Base-by-base conservation (phyloP, 1,284 basidiomycete genomes). In the Boletus semigastroideus region DNA sequence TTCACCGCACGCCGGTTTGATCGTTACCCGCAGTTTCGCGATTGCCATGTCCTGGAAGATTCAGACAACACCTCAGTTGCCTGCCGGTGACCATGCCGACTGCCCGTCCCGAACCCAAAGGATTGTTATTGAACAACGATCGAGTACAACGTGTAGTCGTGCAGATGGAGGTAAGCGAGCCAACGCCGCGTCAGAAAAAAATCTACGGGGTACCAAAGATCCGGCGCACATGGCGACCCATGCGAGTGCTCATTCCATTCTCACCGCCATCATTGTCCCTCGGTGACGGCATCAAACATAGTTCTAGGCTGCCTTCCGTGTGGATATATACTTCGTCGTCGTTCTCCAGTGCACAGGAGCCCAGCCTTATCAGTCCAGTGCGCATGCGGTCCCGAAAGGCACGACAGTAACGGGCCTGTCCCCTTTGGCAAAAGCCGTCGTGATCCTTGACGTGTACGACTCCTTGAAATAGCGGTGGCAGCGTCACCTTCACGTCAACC, bases 301-400 rank as follows among this genome's bases (percentile, higher is more conserved):
- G 36, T 31, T 57, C 41, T 10, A 61, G 54, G 25, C 48, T 63
- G 3, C 68, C 67, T 19, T 59, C 53, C 30, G 66, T 48, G 13
- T 70, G 64, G 46, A 68, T 65, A 12, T 51, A 53, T 2, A 69
- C 54, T 37, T 67, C 68, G 39, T 70, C 66, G 16, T 65, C 64
- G 22, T 61, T 44, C 20, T 70, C 65, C 28, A 48, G 43, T 22
- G 53, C 47, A 25, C 41, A 51, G 19, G 57, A 46, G n/a, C 56
- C 48, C 13, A 68, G 34, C 31, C 54, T 53, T 39, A 67, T 70
- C 0, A 58, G 42, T 7, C 62, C 65, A 27, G 51, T 30, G 2
- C 49, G 59, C 48, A 67, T 37, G 22, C 62, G 53, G 30, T 66
- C 48, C 25, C 56, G 64, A 44, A 70, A 68, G 5, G 59, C 46